Percentiles rank a stretch among this genome's conserved stretches.
Conservation (phyloP, 2,329 filamentous ascomycete genomes). For the Fusarium nisikadoi region DNA sequence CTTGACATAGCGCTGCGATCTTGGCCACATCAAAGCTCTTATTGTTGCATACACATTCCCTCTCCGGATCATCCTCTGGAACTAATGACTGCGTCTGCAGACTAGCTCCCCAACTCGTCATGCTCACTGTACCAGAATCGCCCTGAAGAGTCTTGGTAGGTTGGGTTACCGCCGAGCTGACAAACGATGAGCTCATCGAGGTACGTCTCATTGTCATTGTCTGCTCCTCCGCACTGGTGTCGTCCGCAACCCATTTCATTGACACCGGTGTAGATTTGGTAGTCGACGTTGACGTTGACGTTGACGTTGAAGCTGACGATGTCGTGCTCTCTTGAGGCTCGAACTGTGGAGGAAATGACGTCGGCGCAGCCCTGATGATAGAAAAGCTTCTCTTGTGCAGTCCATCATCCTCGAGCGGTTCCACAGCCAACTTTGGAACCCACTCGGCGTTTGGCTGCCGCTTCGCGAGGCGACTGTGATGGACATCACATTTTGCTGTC, state of each 20-base stretch:
- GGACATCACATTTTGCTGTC: slow-evolving; percentile 50
- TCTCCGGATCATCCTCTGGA: slow-evolving; percentile 44
- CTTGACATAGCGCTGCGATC: slow-evolving; percentile 53
- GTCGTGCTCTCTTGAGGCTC: slow-evolving; percentile 15
- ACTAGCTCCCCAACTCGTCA: slow-evolving; percentile 9
- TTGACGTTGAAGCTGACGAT: neutral
- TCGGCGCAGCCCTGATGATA: slow-evolving; percentile 47
- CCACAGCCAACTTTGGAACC: slow-evolving; percentile 38
- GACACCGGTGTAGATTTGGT: neutral
- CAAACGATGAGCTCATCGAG: slow-evolving; percentile 9
- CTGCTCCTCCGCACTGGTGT: slow-evolving; percentile 10
- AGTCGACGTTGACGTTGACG: neutral
- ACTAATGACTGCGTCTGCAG: slow-evolving; percentile 31
- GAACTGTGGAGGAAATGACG: slow-evolving; percentile 43
- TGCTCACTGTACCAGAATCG: slow-evolving; percentile 2
- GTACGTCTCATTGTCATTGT: neutral
- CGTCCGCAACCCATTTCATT: slow-evolving; percentile 8
- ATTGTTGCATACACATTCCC: slow-evolving; percentile 52
- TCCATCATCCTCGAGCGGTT: slow-evolving; percentile 18
- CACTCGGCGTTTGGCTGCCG: slow-evolving; percentile 32
- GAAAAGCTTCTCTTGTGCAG: slow-evolving; percentile 44
- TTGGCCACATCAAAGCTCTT: slow-evolving; percentile 53
- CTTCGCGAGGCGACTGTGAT: slow-evolving; percentile 44
- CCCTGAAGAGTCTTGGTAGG: slow-evolving; percentile 1
- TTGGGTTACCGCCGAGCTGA: slow-evolving; percentile 6